Conservation (phyloP, 2,329 filamentous ascomycete genomes). For the Fusarium humuli region DNA sequence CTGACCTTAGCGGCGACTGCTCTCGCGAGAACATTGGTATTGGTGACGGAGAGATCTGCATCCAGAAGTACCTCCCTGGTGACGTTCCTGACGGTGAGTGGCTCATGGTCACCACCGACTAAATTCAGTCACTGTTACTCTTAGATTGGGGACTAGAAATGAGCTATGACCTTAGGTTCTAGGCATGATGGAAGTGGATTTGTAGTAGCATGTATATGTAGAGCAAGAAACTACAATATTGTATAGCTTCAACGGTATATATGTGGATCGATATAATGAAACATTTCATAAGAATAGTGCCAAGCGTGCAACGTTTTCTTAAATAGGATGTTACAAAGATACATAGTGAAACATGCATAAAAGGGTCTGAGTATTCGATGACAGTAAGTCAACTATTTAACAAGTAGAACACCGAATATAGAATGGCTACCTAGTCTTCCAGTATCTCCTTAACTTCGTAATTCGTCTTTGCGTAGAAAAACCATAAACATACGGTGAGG, state of each 20-base stretch:
- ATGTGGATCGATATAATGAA: neutral
- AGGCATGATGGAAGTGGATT: too few relatives aligned
- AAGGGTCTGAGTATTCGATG: too few relatives aligned
- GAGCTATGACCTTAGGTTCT: neutral
- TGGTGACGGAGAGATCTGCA: conserved; percentile 7
- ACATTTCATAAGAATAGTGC: fast-evolving
- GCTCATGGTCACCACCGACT: conserved; percentile 23
- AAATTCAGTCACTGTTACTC: neutral
- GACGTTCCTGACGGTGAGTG: conserved; percentile 16
- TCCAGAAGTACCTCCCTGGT: conserved; percentile 10
- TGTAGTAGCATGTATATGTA: neutral
- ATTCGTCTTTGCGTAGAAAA: neutral
- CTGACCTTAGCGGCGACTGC: conserved; percentile 2
- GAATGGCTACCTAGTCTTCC: neutral
- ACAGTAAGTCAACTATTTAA: neutral
- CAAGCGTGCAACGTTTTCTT: fast-evolving
- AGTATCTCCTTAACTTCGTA: conserved; percentile 7
- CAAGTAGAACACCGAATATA: too few relatives aligned
- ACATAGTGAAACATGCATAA: neutral
- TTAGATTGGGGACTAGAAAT: neutral
- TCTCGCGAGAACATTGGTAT: conserved; percentile 4
- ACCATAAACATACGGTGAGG: neutral
- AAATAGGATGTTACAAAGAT: neutral
- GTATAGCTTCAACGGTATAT: neutral
- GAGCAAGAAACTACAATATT: neutral